Base-by-base conservation (phyloP, 352 stramenopile genomes). In the Phytopythium helicoides region DNA sequence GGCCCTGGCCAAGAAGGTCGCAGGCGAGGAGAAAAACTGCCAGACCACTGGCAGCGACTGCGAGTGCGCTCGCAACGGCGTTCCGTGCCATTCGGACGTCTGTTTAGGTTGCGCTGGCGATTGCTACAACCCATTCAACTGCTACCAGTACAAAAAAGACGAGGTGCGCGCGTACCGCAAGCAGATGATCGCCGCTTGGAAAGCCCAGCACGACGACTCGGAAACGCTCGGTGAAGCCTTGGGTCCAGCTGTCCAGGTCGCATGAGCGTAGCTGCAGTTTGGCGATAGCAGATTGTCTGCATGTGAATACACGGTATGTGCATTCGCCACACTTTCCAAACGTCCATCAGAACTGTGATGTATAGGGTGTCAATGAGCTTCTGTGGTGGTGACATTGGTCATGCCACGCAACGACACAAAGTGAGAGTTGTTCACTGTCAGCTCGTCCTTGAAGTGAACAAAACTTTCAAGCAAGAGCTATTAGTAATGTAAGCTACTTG, bases 81-180 rank as follows among this genome's bases (percentile, higher is more conserved):
- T 91, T 31, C 65, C 73, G 11, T 94, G 85, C 59, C 81, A 91
- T 52, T 72, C 81, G 35, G 85, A 86, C 51, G 77, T 76, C 12
- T 94, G 84, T 47, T 64, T 80, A 46, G 84, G 84, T 28, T 94
- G 84, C 50, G 71, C 62, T 6, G 81, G 69, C 49, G 74, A 86
- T 51, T 94, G 84, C 62, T 68, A 66, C 44, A 94, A 94, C 47
- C 79, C 82, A 35, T 70, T 76, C 58, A 64, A 81, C 44, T 64
- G 78, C 23, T 92, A 92, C 56, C 65, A 67, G 59, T 94, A 94
- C 81, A 73, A 90, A 39, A 81, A 76, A 56, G 61, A 72, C 12
- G 59, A 77, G 42, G 81, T 94, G 44, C 58, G 71, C 47, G 57
- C 76, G 46, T 94, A 94, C 56, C 84, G 84, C 52, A 82, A 87